phyloP scores from a whole-genome alignment of 345 rosid species.

The Adansonia digitata region DNA sequence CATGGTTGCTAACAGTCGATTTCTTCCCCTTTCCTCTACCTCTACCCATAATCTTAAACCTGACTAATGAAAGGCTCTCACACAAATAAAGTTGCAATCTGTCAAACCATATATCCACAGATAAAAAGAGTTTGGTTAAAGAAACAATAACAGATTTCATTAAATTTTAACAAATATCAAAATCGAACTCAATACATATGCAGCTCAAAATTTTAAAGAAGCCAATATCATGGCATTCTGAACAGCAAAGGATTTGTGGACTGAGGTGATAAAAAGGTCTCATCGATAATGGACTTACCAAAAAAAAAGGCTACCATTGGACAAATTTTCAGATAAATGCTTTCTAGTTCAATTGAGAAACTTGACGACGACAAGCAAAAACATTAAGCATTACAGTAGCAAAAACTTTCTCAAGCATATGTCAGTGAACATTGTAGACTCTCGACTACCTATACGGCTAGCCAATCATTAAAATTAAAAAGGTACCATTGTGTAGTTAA shows the following conservation, averaged over 20 bases:
- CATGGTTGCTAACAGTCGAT: slow-evolving; percentile 42
- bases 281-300: too few relatives aligned
- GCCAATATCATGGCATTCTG: background rate
- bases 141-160: too few relatives aligned
- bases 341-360: background rate
- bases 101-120: slow-evolving; percentile 15
- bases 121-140: background rate
- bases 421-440: slow-evolving; percentile 1
- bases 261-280: too few relatives aligned
- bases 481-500: background rate
- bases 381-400: background rate
- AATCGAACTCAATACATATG: too few relatives aligned
- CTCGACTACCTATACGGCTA: background rate
- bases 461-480: background rate
- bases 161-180: too few relatives aligned
- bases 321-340: background rate
- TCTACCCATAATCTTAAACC: slow-evolving; percentile 56
- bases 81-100: slow-evolving; percentile 22
- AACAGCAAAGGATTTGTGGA: background rate
- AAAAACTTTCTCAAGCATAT: background rate
- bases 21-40: slow-evolving; percentile 73
- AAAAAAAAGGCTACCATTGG: too few relatives aligned
- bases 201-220: background rate
- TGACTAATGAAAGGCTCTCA: slow-evolving; percentile 20
- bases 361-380: background rate